phyloP scores from a whole-genome alignment of 164 flowering plant species.

The Buxus sempervirens region DNA sequence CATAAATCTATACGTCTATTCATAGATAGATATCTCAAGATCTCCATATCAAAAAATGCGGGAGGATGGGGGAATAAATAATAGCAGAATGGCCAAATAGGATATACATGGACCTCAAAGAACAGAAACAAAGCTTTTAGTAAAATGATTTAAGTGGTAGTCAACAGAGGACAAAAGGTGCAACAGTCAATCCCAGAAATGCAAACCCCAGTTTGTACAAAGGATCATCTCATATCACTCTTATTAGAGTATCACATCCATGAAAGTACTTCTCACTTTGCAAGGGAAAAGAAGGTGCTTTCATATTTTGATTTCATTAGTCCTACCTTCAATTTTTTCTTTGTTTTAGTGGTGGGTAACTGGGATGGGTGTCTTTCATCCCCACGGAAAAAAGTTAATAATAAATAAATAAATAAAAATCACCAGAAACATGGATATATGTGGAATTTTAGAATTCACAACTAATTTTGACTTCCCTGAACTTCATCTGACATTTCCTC shows the following conservation, averaged over 20 bases:
- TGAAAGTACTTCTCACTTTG: neutral
- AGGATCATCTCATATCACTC: neutral
- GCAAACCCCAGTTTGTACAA: neutral
- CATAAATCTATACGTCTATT: no score
- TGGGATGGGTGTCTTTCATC: no score
- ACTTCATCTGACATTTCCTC: neutral
- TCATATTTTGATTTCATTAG: neutral
- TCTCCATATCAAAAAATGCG: neutral
- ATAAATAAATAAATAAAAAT: no score
- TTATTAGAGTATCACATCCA: neutral
- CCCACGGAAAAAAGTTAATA: no score
- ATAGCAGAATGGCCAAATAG: no score
- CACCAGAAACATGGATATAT: no score
- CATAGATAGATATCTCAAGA: no score
- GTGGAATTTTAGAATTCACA: no score
- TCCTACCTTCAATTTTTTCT: neutral
- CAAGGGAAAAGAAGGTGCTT: neutral
- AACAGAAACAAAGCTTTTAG: neutral
- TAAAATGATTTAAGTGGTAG: no score
- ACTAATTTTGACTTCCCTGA: no score
- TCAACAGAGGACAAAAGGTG: neutral
- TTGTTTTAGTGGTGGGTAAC: neutral
- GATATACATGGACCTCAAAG: no score
- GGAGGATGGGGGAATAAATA: neutral
- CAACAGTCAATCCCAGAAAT: neutral